Base-by-base conservation (phyloP, 805 yeast species). In the Metschnikowia hibisci region DNA sequence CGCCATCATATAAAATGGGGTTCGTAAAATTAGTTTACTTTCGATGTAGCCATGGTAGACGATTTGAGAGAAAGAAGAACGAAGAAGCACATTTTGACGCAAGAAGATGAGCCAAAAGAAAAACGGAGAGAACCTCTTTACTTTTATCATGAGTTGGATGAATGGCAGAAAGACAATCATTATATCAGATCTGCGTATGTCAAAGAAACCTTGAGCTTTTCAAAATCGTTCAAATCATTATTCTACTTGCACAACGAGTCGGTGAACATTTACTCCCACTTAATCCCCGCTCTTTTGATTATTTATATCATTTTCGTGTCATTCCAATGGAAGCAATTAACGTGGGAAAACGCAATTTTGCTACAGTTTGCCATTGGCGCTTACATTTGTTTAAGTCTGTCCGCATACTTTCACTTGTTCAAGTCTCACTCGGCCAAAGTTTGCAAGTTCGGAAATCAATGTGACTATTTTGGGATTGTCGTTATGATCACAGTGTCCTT, bases 381-480 rank as follows among this genome's bases (percentile, higher is more conserved):
- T 4, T 70, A 77, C 13, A 51, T 65, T 11, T 84, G 91, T 52
- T 62, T 85, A 45, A 70, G 76, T 34, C 72, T 81, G 72, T 79
- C 86, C 25, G 80, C 87, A 28, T 66, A 76, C 18, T 85, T 80
- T 66, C 93, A 85, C 55, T 71, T 80, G 47, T 53, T 83, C 45
- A 84, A 82, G 53, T 76, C 81, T 50, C 91, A 85, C 57, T 82
- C 89, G 4, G 72, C 66, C 33, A 48, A 60, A 11, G 77, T 82
- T 2, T 63, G 78, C 28, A 68, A 63, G 41, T 60, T 77, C 30
- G 86, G 89, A 47, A 83, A 84, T 60, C 82, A 78, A 55, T 71
- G 84, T 36, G 93, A 85, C 60, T 85, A 85, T 57, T 69, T 85
- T 52, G 93, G 93, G 1, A 85, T 85, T 42, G 81, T 84, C 25